phyloP scores from a whole-genome alignment of 208 protist species.

The Histomonas meleagridis region DNA sequence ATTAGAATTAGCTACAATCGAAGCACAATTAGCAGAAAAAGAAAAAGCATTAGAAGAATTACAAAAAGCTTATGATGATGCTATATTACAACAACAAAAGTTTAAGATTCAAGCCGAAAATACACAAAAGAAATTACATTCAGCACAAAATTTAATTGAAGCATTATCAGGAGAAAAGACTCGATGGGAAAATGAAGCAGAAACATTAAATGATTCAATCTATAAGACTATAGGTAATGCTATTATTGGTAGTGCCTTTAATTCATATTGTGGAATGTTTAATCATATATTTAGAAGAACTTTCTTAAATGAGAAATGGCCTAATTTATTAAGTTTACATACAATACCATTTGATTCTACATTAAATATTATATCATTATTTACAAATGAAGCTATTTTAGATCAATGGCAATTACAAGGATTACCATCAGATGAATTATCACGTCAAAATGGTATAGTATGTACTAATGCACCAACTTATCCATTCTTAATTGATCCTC shows the following conservation, averaged over 20 bases:
- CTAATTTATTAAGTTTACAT: conserved; percentile 47
- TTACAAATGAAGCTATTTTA: conserved; percentile 80
- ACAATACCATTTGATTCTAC: conserved; percentile 59
- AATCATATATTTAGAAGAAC: conserved; percentile 82
- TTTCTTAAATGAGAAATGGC: conserved; percentile 61
- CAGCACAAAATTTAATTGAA: conserved; percentile 82
- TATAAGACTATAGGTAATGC: conserved; percentile 83
- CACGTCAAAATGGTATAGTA: conserved; percentile 95
- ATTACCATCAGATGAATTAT: conserved; percentile 90
- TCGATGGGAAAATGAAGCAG: conserved; percentile 82
- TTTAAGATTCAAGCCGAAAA: conserved; percentile 80
- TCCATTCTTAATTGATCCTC: conserved; percentile 90
- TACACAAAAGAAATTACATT: conserved; percentile 82
- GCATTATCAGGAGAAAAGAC: conserved; percentile 83
- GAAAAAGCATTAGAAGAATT: conserved; percentile 51
- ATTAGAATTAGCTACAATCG: background rate
- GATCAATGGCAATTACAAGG: conserved; percentile 90
- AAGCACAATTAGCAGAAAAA: background rate
- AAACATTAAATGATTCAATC: conserved; percentile 82
- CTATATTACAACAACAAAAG: conserved; percentile 80
- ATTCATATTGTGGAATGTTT: conserved; percentile 91
- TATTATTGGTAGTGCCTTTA: conserved; percentile 84
- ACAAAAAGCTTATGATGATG: conserved; percentile 70
- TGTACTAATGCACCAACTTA: conserved; percentile 76
- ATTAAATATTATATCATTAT: conserved; percentile 80